These are phyloP conservation scores for Trichophyton simii DNA, from an alignment of 2,329 filamentous ascomycete genomes.

Conservation along the genomic window DNA sequence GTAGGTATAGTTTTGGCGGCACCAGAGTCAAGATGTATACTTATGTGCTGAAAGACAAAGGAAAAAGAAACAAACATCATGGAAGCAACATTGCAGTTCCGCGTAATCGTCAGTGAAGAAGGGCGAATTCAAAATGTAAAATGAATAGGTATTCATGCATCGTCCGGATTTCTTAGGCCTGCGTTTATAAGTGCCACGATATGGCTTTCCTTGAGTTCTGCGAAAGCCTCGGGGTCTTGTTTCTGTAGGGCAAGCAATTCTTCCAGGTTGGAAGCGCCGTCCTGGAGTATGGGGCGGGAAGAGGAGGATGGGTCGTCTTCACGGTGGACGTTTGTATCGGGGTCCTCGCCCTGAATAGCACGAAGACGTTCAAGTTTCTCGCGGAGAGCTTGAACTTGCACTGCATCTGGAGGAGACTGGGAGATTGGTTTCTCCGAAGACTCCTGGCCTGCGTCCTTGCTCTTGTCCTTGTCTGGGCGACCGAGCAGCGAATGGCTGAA, in stretches of 20 bases:
- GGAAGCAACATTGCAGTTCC: not conserved
- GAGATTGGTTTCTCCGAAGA: slow-evolving; percentile 24
- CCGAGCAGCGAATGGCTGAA: slow-evolving; percentile 52
- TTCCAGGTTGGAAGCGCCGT: slow-evolving; percentile 34
- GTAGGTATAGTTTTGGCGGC: not conserved
- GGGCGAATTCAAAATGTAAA: not conserved
- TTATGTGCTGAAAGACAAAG: not conserved
- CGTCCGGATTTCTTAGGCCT: slow-evolving; percentile 19
- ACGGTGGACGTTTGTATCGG: slow-evolving; percentile 10
- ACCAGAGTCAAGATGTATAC: not conserved
- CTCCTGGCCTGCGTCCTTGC: slow-evolving; percentile 28
- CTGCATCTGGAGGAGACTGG: slow-evolving; percentile 26
- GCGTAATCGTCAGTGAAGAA: not conserved
- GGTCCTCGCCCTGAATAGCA: slow-evolving; percentile 25
- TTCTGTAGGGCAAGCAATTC: slow-evolving; percentile 32
- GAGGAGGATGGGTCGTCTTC: slow-evolving; percentile 28
- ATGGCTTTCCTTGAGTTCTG: slow-evolving; percentile 33
- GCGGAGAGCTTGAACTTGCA: slow-evolving; percentile 35
- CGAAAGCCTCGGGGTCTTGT: slow-evolving; percentile 34
- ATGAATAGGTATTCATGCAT: not conserved
- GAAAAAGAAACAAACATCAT: not conserved
- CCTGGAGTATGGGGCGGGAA: slow-evolving; percentile 29
- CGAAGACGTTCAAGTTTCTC: slow-evolving; percentile 33
- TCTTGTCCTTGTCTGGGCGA: not conserved
- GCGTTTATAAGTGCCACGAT: slow-evolving; percentile 37